These are phyloP conservation scores for Verruconis gallopava DNA, from an alignment of 2,329 filamentous ascomycete species.

Conservation along the genomic window DNA sequence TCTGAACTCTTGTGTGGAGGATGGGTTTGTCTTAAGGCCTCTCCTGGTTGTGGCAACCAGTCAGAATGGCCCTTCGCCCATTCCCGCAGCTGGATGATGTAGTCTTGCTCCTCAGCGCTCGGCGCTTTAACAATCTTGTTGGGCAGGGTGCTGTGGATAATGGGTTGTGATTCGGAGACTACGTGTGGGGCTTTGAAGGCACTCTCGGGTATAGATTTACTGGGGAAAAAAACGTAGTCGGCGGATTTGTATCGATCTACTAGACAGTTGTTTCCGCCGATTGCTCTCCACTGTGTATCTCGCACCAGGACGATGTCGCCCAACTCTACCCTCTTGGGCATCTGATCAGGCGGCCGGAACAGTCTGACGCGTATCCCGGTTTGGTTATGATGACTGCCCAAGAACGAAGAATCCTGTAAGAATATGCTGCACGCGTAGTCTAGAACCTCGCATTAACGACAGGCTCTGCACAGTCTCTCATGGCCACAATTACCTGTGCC, in stretches of 20 bases:
- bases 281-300: constrained; percentile 17
- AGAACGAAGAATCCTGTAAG: constrained; percentile 22
- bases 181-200: constrained; percentile 13
- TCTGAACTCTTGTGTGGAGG: neutral
- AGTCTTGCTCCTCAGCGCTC: neutral
- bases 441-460: too few relatives aligned
- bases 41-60: neutral
- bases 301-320: constrained; percentile 55
- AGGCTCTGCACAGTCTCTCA: too few relatives aligned
- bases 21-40: neutral
- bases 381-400: constrained; percentile 12
- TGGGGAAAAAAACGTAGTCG: constrained; percentile 16
- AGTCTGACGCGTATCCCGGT: constrained; percentile 17
- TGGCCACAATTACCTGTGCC: constrained; percentile 39
- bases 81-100: neutral
- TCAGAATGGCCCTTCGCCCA: neutral
- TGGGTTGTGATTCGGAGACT: neutral
- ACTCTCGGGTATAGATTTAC: constrained; percentile 15
- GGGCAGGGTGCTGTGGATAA: neutral
- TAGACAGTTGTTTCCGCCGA: constrained; percentile 12
- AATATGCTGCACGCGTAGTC: constrained; percentile 22
- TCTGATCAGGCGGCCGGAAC: constrained; percentile 14
- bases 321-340: constrained; percentile 33
- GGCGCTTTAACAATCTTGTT: neutral
- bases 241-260: constrained; percentile 16